Evolutionary conservation across 1,284 basidiomycete genomes (phyloP).

Genomic region (Wolfiporia cocos): DNA sequence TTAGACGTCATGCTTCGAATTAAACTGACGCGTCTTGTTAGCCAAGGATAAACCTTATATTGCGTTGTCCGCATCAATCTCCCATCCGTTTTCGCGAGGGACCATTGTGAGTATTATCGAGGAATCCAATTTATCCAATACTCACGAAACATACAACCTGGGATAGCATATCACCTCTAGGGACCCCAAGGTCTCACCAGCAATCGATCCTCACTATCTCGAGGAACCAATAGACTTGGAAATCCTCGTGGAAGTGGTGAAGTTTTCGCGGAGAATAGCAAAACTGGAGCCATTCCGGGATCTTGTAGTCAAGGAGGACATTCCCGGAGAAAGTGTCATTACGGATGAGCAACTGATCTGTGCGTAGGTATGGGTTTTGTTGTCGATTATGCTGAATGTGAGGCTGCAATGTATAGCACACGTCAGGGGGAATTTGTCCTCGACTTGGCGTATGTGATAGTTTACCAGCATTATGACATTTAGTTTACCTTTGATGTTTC

Average conservation of each 20-base stretch:
- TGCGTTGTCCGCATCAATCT: slow-evolving; percentile 6
- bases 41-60: slow-evolving; percentile 16
- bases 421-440: slow-evolving; percentile 6
- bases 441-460: slow-evolving; percentile 10
- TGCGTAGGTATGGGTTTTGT: not conserved
- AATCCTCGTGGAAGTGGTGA: slow-evolving; percentile 33
- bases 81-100: slow-evolving; percentile 27
- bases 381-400: not conserved
- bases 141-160: not conserved
- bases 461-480: not conserved
- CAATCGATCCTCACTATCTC: slow-evolving; percentile 37
- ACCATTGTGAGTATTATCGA: slow-evolving; percentile 24
- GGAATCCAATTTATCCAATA: not conserved
- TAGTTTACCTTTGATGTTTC: not conserved
- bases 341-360: slow-evolving; percentile 10
- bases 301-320: slow-evolving; percentile 7
- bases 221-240: slow-evolving; percentile 29
- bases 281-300: slow-evolving; percentile 5
- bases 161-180: slow-evolving; percentile 26
- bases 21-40: not conserved
- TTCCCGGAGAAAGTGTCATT: slow-evolving; percentile 7
- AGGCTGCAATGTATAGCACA: slow-evolving; percentile 1
- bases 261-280: slow-evolving; percentile 24
- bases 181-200: slow-evolving; percentile 31
- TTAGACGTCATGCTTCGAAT: not conserved